Evolutionary conservation across 2,329 filamentous ascomycete genomes (phyloP).

Genomic region (Neocucurbitaria cava): DNA sequence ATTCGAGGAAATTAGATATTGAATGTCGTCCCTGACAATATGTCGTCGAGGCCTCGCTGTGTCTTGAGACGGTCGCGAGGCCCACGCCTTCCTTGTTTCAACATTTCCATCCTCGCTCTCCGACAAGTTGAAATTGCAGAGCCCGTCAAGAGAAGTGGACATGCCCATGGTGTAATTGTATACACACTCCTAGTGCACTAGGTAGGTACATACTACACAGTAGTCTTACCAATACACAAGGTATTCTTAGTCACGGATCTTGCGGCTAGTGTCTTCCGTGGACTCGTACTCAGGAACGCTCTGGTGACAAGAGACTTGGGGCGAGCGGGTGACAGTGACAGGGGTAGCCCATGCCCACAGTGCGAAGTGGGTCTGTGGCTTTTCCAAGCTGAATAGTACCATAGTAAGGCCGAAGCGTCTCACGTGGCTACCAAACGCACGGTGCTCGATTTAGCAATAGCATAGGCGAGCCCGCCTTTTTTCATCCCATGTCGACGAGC

Average conservation of each 20-base stretch:
- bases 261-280: slow-evolving; percentile 23
- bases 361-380: slow-evolving; percentile 34
- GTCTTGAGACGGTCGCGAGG: not conserved
- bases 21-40: slow-evolving; percentile 11
- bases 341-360: slow-evolving; percentile 34
- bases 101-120: not conserved
- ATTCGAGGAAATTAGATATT: slow-evolving; percentile 16
- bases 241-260: slow-evolving; percentile 18
- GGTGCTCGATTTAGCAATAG: slow-evolving; percentile 14
- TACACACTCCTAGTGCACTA: too few species aligned
- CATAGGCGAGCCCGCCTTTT: slow-evolving; percentile 12
- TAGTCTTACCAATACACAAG: too few species aligned
- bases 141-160: not conserved
- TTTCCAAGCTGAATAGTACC: slow-evolving; percentile 17
- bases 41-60: slow-evolving; percentile 5
- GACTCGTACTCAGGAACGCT: slow-evolving; percentile 33
- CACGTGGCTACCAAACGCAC: slow-evolving; percentile 39
- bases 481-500: slow-evolving; percentile 24
- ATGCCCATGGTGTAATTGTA: not conserved
- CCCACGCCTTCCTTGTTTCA: not conserved
- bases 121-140: not conserved
- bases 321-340: slow-evolving; percentile 36
- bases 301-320: slow-evolving; percentile 23
- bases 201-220: too few species aligned
- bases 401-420: slow-evolving; percentile 34